Percentiles rank a stretch among this genome's conserved stretches.
These are phyloP conservation scores for Malassezia cuniculi DNA, from an alignment of 1,284 basidiomycete species.

Conservation along the genomic window DNA sequence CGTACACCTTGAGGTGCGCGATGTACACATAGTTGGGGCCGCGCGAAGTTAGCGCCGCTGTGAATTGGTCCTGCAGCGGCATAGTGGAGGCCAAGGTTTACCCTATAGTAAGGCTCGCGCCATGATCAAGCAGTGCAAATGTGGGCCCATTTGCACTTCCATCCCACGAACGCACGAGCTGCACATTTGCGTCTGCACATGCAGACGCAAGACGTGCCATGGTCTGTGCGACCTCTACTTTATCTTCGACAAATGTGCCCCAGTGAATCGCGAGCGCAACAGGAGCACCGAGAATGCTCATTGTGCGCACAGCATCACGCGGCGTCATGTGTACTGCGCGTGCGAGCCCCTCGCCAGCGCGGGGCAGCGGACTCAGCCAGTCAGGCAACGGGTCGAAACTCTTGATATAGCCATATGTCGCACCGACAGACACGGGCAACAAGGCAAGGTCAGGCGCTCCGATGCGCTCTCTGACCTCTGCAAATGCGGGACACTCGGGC, in stretches of 20 bases:
- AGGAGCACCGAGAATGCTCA: background rate
- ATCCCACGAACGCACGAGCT: constrained; percentile 1
- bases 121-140: constrained; percentile 15
- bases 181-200: constrained; percentile 3
- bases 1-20: constrained; percentile 42
- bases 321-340: constrained; percentile 38
- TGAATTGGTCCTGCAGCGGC: constrained; percentile 23
- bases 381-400: constrained; percentile 29
- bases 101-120: constrained; percentile 6
- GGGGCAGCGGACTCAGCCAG: constrained; percentile 26
- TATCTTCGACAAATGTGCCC: constrained; percentile 21
- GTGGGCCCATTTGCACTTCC: background rate
- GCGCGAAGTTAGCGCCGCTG: constrained; percentile 30
- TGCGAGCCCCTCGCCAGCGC: constrained; percentile 26
- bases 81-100: background rate
- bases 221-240: constrained; percentile 10
- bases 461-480: constrained; percentile 20
- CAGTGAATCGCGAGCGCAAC: constrained; percentile 24
- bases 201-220: constrained; percentile 6
- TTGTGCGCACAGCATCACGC: constrained; percentile 23
- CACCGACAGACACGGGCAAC: constrained; percentile 40
- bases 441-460: constrained; percentile 28
- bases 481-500: constrained; percentile 35
- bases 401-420: constrained; percentile 35
- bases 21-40: constrained; percentile 34